Base-by-base conservation (phyloP, 495 filamentous ascomycete species). In the Hapsidospora chrysogenum region DNA sequence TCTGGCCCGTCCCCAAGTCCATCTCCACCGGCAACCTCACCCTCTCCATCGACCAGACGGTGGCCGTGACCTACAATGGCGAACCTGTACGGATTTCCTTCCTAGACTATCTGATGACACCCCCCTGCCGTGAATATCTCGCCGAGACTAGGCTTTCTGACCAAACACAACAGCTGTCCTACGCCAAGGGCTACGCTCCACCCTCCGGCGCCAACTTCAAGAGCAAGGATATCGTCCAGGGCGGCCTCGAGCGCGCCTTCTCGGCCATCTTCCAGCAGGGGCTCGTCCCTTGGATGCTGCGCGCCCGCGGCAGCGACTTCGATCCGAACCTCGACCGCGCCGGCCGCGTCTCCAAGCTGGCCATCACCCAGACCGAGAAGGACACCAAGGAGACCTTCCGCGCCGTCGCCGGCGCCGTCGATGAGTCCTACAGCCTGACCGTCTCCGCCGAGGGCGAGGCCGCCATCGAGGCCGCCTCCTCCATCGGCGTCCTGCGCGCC, bases 231-330 rank as follows among this genome's bases (percentile, higher is more conserved):
- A 56, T 71, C 30, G 59, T 72, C 21, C 56, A 60, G 37, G 58
- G 52, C 35, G 65, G 52, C n/a, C 45, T 70, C 14, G 52, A 56
- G 22, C 54, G 67, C 22, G 50, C 58, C 4, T 36, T 64, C 21
- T 41, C 54, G 15, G 64, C 56, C 30, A 65, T 83, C 19, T 74
- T 84, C 50, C 50, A 58, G 17, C 53, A 71, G 40, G 68, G 66
- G 40, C 71, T 82, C 29, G 64, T 80, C 9, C 81, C 81, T 3
- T 87, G 81, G 80, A 81, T 74, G 56, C 70, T 86, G 38, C 63
- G 79, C 41, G 61, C 64, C 18, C 66, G 72, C 10, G 56, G 66
- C 29, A 53, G 63, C 27, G 41, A 63, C 16, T 80, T 66, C 39
- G 80, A 85, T 54, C 81, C 80, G 2, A 23, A n/a, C 5, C 39